phyloP scores from a whole-genome alignment of 2,329 filamentous ascomycete genomes.

The Clonostachys sp. region DNA sequence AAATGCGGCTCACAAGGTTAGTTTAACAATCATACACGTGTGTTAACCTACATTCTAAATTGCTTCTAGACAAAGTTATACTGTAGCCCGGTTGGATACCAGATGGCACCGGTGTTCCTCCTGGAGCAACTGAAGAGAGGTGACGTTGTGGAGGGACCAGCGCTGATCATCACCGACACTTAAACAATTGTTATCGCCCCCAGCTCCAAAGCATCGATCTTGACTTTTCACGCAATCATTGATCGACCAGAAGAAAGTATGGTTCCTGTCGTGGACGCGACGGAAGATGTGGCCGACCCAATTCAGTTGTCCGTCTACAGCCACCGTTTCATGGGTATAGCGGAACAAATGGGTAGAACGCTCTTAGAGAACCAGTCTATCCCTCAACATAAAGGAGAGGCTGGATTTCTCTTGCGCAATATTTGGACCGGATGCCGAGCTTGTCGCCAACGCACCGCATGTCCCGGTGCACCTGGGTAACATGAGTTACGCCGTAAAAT shows the following conservation, averaged over 20 bases:
- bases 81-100: slow-evolving; percentile 40
- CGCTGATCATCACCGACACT: slow-evolving; percentile 60
- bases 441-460: slow-evolving; percentile 73
- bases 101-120: slow-evolving; percentile 97
- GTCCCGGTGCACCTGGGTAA: slow-evolving; percentile 73
- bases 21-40: background rate
- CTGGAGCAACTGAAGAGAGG: slow-evolving; percentile 99
- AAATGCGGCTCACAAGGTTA: background rate
- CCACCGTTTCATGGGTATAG: slow-evolving; percentile 77
- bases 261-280: slow-evolving; percentile 1
- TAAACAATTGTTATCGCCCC: slow-evolving; percentile 70
- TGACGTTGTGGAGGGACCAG: slow-evolving; percentile 16
- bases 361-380: slow-evolving; percentile 73
- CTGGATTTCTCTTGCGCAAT: slow-evolving; percentile 76
- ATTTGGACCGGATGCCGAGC: slow-evolving; percentile 66
- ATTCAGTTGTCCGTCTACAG: slow-evolving; percentile 72
- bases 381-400: slow-evolving; percentile 73
- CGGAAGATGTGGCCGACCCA: slow-evolving; percentile 51
- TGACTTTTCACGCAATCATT: slow-evolving; percentile 27
- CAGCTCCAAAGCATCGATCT: slow-evolving; percentile 20
- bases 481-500: slow-evolving; percentile 74
- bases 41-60: background rate
- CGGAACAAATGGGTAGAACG: slow-evolving; percentile 74
- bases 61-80: background rate
- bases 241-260: slow-evolving; percentile 9